Conservation (phyloP, 2,329 filamentous ascomycete genomes). For the Aureobasidium sp. region DNA sequence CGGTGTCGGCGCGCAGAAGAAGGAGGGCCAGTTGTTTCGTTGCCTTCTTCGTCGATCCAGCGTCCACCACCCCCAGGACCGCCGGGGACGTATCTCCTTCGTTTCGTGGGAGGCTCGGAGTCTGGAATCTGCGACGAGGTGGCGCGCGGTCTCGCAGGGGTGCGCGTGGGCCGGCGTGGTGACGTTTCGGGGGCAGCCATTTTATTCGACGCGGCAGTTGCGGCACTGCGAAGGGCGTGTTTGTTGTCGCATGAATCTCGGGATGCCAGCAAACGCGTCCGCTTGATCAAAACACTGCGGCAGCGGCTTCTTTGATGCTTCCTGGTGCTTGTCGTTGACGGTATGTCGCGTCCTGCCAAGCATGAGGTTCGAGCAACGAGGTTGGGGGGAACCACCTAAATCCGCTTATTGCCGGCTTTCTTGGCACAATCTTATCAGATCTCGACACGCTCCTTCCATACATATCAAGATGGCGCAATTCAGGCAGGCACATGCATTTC, state of each 20-base stretch:
- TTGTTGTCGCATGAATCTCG: constrained; percentile 7
- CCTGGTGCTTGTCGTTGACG: neutral
- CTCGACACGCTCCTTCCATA: neutral
- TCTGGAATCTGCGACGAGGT: constrained; percentile 27
- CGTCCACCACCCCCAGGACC: constrained; percentile 79
- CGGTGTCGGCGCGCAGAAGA: constrained; percentile 10
- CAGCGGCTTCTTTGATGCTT: neutral
- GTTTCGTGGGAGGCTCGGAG: constrained; percentile 39
- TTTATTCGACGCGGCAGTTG: constrained; percentile 12
- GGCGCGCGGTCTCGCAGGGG: constrained; percentile 24
- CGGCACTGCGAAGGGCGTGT: neutral
- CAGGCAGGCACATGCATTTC: neutral
- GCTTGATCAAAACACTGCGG: neutral
- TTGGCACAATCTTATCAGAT: neutral
- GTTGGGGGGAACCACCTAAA: neutral
- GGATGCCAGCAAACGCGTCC: neutral
- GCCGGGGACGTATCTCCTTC: constrained; percentile 67
- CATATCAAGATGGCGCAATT: constrained; percentile 9
- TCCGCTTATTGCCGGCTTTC: neutral
- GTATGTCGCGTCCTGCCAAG: neutral
- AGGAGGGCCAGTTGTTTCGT: constrained; percentile 41
- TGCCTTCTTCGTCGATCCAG: constrained; percentile 67
- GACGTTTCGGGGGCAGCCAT: constrained; percentile 25
- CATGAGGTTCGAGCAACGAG: neutral
- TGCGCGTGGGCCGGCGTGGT: constrained; percentile 25